phyloP scores from a whole-genome alignment of 192 early-diverging fungal genomes.

The Rhizophagus sp. region DNA sequence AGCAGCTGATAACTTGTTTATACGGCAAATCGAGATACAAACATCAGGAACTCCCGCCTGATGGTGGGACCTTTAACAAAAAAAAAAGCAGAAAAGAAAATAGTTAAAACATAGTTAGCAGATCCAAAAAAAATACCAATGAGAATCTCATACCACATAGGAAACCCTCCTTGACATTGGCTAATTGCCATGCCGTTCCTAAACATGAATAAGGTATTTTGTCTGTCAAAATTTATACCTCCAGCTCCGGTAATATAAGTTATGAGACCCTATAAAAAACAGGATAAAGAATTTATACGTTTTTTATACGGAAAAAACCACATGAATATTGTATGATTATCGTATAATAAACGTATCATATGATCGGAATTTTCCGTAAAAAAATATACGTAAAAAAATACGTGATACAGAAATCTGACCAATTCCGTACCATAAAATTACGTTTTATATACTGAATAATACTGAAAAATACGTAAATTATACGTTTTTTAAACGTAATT shows the following conservation, averaged over 20 bases:
- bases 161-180: background rate
- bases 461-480: no score
- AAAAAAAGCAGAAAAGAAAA: background rate
- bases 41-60: background rate
- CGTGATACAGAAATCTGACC: no score
- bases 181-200: background rate
- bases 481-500: no score
- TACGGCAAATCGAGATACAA: background rate
- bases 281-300: no score
- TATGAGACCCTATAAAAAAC: no score
- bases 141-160: background rate
- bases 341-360: no score
- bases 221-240: background rate
- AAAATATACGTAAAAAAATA: no score
- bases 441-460: no score
- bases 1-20: background rate
- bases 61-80: background rate
- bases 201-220: background rate
- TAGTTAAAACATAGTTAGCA: background rate
- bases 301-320: no score
- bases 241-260: background rate
- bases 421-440: no score
- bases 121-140: background rate
- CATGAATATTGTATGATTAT: no score
- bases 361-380: no score